Base-by-base conservation (phyloP, 2,329 filamentous ascomycete species). In the Aureobasidium pullulans region DNA sequence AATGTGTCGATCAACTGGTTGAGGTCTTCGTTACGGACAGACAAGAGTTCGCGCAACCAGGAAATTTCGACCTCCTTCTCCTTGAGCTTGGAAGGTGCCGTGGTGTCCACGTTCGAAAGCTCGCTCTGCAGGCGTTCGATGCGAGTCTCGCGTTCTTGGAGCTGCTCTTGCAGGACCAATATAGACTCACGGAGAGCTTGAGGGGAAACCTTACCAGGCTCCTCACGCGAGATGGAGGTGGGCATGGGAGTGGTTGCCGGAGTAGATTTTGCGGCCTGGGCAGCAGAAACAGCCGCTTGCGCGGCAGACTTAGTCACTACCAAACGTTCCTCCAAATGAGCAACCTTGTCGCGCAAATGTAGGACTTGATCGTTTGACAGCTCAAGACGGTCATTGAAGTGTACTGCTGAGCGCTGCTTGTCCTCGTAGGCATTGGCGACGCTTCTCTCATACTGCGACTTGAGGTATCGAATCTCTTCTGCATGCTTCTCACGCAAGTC, bases 111-210 rank as follows among this genome's bases (percentile, higher is more conserved):
- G 61, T 83, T 81, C 16, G 83, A 76, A 7, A 91, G 77, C 56
- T 85, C 80, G 56, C 86, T 82, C 73, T 96, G 90, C 11, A 97
- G 85, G 63, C 87, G 84, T 71, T 99, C 94, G 65, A 97, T 96
- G 40, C 85, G 86, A 62, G 87, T 83, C 75, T 99, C 94, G 57
- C 94, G 91, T 66, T 94, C 90, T 72, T 97, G 94, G 6, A 99
- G 81, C 73, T 99, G 94, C 72, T 97, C 93, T 75, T 99, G 94
- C 29, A 99, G 80, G 16, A 96, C 94, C 75, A 96, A 86, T 69
- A 99, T 96, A 0, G 92, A 96, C 74, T 99, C 94, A 32, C 94
- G 88, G 34, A 99, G 82, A 6, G 94, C 94, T 73, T 97, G 93
- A 0, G 92, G 90, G 2, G 93, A 96, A 60, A 96, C 90, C 79